These are phyloP conservation scores for Mytilinidion resinicola DNA, from an alignment of 495 filamentous ascomycete genomes.

Conservation along the genomic window DNA sequence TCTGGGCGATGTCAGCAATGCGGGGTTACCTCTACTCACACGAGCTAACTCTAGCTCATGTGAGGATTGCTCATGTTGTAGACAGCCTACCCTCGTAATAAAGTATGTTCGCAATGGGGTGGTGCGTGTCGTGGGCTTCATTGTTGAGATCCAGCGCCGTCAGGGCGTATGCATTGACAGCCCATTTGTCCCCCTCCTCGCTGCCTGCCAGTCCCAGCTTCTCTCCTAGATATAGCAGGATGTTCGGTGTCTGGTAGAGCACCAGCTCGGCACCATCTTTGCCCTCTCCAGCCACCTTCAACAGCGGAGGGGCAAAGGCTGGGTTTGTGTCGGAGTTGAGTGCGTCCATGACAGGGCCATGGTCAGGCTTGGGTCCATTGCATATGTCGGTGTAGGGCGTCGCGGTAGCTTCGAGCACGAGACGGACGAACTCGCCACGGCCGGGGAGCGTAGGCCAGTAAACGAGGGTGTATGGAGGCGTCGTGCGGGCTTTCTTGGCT, in stretches of 20 bases:
- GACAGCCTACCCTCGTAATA: conserved; percentile 49
- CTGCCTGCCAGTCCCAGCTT: conserved; percentile 47
- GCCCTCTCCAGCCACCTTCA: conserved; percentile 48
- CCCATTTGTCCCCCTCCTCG: conserved; percentile 43
- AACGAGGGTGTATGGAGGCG: conserved; percentile 46
- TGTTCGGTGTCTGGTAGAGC: conserved; percentile 59
- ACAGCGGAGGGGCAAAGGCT: conserved; percentile 53
- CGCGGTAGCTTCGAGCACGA: conserved; percentile 55
- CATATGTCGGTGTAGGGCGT: conserved; percentile 55
- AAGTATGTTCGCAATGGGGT: conserved; percentile 48
- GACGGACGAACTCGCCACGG: conserved; percentile 59
- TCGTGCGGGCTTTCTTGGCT: conserved; percentile 19
- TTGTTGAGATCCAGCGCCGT: conserved; percentile 64
- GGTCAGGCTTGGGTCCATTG: conserved; percentile 36
- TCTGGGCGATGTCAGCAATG: conserved; percentile 31
- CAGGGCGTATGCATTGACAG: conserved; percentile 50
- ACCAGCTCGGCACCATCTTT: conserved; percentile 39
- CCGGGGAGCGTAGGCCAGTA: conserved; percentile 62
- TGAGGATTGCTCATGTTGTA: too few species aligned
- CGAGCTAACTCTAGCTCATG: not conserved
- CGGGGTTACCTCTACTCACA: not conserved
- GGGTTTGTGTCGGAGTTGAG: conserved; percentile 43
- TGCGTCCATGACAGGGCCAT: conserved; percentile 19
- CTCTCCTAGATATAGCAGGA: conserved; percentile 54
- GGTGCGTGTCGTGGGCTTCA: conserved; percentile 62